Evolutionary conservation across 306 rosid species (phyloP).

Genomic region (Gastrolobium villosum): DNA sequence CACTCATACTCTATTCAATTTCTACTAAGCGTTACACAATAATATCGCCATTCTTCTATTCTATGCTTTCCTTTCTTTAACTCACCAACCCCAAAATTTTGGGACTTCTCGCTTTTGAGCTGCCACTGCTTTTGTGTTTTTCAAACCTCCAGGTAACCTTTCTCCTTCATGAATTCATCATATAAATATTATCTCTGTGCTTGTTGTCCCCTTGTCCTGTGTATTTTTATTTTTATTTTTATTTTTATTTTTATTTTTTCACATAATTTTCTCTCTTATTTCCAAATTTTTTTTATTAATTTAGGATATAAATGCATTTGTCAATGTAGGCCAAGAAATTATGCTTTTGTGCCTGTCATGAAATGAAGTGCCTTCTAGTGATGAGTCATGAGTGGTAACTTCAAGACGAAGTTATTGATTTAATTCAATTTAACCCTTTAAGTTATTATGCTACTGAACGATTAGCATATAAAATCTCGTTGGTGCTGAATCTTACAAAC

Average conservation of each 20-base stretch:
- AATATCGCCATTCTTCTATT: neutral
- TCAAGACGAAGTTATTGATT: slow-evolving; percentile 15
- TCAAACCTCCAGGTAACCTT: slow-evolving; percentile 36
- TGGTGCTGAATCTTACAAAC: neutral
- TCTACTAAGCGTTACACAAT: neutral
- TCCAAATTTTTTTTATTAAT: neutral
- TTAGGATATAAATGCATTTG: neutral
- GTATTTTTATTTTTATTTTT: no score
- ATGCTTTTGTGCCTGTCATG: neutral
- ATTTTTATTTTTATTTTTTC: no score
- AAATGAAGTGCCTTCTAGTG: slow-evolving; percentile 10
- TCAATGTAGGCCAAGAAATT: neutral
- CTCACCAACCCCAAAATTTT: neutral
- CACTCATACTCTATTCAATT: neutral
- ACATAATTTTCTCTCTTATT: neutral
- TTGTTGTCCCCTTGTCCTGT: neutral
- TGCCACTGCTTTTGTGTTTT: slow-evolving; percentile 11
- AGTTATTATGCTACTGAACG: neutral
- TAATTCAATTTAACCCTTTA: neutral
- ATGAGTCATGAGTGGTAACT: slow-evolving; percentile 5
- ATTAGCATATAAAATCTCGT: neutral
- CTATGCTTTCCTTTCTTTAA: neutral
- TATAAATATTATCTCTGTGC: neutral
- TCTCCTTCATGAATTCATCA: neutral
- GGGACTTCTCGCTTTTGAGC: neutral